Evolutionary conservation across 2,329 filamentous ascomycete species (phyloP).

Genomic region (Ophiocordyceps camponoti-leonardi): DNA sequence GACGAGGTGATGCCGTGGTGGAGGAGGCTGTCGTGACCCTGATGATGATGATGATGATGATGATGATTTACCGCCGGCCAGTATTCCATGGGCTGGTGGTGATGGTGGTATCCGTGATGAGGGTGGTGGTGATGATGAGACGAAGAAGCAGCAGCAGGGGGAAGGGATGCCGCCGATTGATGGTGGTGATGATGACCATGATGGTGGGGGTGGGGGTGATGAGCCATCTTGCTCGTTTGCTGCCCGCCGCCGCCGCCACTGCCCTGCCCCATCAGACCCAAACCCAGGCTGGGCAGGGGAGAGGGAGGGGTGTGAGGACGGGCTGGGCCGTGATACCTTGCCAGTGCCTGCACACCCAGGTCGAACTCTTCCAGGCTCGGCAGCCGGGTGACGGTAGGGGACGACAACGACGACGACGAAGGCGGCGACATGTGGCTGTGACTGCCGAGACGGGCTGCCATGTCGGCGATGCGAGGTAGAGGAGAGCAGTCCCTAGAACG

Average conservation of each 20-base stretch:
- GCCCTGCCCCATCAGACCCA: conserved; percentile 6
- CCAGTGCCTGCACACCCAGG: conserved; percentile 18
- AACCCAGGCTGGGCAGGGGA: conserved; percentile 9
- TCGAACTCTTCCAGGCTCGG: conserved; percentile 21
- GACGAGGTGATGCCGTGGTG: too few species aligned
- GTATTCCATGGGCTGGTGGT: neutral
- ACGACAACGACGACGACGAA: neutral
- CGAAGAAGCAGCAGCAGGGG: conserved; percentile 6
- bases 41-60: neutral
- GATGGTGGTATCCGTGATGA: neutral
- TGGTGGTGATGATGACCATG: too few species aligned
- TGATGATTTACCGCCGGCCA: too few species aligned
- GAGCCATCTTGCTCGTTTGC: too few species aligned
- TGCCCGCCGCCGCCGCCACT: conserved; percentile 3
- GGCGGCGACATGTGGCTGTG: neutral
- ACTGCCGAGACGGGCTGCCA: too few species aligned
- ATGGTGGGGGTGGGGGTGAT: too few species aligned
- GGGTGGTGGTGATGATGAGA: conserved; percentile 1
- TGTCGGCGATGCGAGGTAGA: neutral
- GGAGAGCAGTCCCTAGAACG: neutral
- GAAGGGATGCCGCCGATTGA: too few species aligned
- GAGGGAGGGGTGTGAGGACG: conserved; percentile 12
- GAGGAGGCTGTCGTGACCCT: conserved; percentile 8
- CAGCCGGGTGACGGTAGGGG: conserved; percentile 9
- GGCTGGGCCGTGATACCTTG: conserved; percentile 12